Percentiles rank a stretch among this genome's conserved stretches.
Conservation (phyloP, 352 stramenopile species). For the Pythium monospermum region DNA sequence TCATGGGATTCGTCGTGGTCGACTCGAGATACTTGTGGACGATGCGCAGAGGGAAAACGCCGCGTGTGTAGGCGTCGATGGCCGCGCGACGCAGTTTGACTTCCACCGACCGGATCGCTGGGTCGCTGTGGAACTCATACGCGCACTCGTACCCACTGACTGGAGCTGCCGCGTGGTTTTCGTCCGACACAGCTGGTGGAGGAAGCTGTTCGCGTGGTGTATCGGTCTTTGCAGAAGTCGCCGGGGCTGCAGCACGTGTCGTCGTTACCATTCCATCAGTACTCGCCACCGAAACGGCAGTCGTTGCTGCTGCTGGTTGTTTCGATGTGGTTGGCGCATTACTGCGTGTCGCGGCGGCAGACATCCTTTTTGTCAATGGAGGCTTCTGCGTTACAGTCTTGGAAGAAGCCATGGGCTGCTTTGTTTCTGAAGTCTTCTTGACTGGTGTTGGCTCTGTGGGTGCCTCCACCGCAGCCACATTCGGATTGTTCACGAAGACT, state of each 20-base stretch:
- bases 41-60: slow-evolving; percentile 61
- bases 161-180: not conserved
- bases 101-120: slow-evolving; percentile 76
- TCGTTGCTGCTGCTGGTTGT: not conserved
- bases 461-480: not conserved
- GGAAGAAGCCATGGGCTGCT: not conserved
- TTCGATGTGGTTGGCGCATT: not conserved
- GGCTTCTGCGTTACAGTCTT: not conserved
- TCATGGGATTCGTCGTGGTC: slow-evolving; percentile 15
- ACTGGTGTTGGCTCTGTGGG: not conserved
- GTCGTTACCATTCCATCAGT: not conserved
- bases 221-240: not conserved
- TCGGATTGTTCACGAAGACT: slow-evolving; percentile 18
- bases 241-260: not conserved
- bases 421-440: not conserved
- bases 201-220: not conserved
- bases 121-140: slow-evolving; percentile 79
- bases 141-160: slow-evolving; percentile 46
- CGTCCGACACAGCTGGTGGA: not conserved
- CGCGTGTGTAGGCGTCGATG: slow-evolving; percentile 60
- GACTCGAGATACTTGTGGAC: slow-evolving; percentile 68
- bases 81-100: slow-evolving; percentile 79
- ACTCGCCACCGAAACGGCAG: not conserved
- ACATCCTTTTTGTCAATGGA: not conserved
- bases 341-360: not conserved